phyloP scores from a whole-genome alignment of 1,284 basidiomycete species.

The Paramarasmius palmivorus region DNA sequence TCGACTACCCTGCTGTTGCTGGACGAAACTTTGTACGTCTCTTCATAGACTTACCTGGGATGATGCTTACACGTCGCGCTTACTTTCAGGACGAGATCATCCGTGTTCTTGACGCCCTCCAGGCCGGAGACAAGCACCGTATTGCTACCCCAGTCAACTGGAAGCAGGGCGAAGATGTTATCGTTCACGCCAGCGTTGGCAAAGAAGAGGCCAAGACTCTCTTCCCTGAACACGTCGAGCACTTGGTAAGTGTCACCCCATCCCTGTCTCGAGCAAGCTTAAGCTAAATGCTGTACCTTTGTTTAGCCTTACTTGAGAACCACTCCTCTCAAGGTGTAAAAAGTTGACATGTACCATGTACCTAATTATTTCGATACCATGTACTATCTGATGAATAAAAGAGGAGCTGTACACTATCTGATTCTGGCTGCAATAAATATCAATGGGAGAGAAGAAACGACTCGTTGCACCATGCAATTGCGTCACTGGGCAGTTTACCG shows the following conservation, averaged over 20 bases:
- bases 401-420: too few species aligned
- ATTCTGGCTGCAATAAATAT: too few species aligned
- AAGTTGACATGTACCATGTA: neutral
- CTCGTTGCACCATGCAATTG: too few species aligned
- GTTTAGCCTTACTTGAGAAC: constrained; percentile 2
- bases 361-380: too few species aligned
- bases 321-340: constrained; percentile 5
- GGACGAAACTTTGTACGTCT: constrained; percentile 65
- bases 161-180: constrained; percentile 92
- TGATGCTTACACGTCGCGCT: neutral
- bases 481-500: too few species aligned
- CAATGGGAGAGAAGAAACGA: too few species aligned
- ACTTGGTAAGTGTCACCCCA: constrained; percentile 3
- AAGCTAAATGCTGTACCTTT: too few species aligned
- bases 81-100: constrained; percentile 28
- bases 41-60: neutral
- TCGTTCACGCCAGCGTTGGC: constrained; percentile 87
- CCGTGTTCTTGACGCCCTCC: constrained; percentile 60
- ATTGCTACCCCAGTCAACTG: constrained; percentile 92
- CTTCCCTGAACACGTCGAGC: constrained; percentile 74
- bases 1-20: constrained; percentile 90
- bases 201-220: constrained; percentile 88
- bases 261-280: neutral
- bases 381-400: too few species aligned
- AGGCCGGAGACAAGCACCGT: constrained; percentile 90